Evolutionary conservation across 2,329 filamentous ascomycete species (phyloP).

Genomic region (Fusarium pseudoanthophilum): DNA sequence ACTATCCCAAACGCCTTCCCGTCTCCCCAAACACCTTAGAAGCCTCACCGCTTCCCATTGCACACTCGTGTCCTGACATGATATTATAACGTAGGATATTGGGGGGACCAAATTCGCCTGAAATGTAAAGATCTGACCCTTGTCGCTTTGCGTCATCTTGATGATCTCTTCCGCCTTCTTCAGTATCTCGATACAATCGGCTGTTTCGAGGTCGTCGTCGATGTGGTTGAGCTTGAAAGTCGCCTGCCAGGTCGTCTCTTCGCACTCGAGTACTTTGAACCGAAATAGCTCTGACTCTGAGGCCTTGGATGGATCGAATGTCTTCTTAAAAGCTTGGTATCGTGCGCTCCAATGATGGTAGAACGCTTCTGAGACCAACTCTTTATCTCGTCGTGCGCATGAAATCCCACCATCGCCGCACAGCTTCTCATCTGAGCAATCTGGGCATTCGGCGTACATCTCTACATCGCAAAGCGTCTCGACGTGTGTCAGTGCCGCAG

Average conservation of each 20-base stretch:
- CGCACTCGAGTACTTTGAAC: conserved; percentile 6
- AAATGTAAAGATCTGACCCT: conserved; percentile 3
- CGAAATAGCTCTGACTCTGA: background rate
- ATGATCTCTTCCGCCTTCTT: conserved; percentile 1
- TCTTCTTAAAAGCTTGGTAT: background rate
- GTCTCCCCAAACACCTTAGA: background rate
- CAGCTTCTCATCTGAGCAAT: background rate
- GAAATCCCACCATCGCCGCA: background rate
- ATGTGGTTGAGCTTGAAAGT: background rate
- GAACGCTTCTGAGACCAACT: background rate
- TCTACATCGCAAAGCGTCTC: background rate
- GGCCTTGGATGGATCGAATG: background rate
- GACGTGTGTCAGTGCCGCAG: background rate
- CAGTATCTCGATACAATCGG: background rate
- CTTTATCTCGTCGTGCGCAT: background rate
- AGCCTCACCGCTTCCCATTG: conserved; percentile 17
- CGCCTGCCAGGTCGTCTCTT: conserved; percentile 2
- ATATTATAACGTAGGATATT: conserved; percentile 17
- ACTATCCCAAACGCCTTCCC: conserved; percentile 28
- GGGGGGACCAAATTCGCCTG: conserved; percentile 14
- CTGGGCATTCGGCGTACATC: background rate
- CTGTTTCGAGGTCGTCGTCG: background rate
- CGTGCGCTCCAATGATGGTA: conserved; percentile 16
- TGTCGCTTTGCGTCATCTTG: background rate
- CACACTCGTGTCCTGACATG: conserved; percentile 1